Evolutionary conservation across 2,329 filamentous ascomycete species (phyloP), one percentile per base, ranked within the genome.

Genomic region (Neofusicoccum parvum): DNA sequence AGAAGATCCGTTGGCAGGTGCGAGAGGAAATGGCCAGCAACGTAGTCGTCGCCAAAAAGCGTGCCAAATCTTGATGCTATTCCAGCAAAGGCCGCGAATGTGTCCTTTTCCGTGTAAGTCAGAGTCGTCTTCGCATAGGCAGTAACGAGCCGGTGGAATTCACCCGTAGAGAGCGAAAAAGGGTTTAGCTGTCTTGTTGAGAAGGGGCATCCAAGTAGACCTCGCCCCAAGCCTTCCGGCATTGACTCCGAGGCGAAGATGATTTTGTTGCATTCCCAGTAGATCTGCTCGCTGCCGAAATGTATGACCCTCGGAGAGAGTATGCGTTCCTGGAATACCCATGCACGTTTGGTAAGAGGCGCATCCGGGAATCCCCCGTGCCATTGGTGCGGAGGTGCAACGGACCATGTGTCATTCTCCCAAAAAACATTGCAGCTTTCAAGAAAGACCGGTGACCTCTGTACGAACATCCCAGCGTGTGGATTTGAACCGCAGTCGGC

Each of bases 281-380:
- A 36, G 2, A 65, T 14, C 20, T 60, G 41, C 1, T 45, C 20
- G 6, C 7, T 9, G 34, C 34, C 41, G 4, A 65, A 51, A 20
- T 67, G 62, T 2, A 67, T 34, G 4, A 62, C 56, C 3, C 65
- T 23, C 7, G 62, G 65, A n/a, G 65, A 41, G 12, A 65, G 34
- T 3, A 65, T 14, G 3, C 60, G 65, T 37, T 67, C 65, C 37
- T 62, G 65, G 34, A 50, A n/a, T n/a, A n/a, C n/a, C n/a, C n/a
- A n/a, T n/a, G n/a, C n/a, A n/a, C n/a, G n/a, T n/a, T n/a, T n/a
- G 0, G 20, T n/a, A 15, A 64, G 62, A 3, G 62, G 62, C 0
- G 56, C 56, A 10, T 3, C 20, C 10, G 4, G 12, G 15, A 34
- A 32, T 10, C 10, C n/a, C 10, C 51, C 36, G 17, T 20, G 14